These are phyloP conservation scores for Exutisphaerella laricina DNA, from an alignment of 2,329 filamentous ascomycete species.

Conservation along the genomic window DNA sequence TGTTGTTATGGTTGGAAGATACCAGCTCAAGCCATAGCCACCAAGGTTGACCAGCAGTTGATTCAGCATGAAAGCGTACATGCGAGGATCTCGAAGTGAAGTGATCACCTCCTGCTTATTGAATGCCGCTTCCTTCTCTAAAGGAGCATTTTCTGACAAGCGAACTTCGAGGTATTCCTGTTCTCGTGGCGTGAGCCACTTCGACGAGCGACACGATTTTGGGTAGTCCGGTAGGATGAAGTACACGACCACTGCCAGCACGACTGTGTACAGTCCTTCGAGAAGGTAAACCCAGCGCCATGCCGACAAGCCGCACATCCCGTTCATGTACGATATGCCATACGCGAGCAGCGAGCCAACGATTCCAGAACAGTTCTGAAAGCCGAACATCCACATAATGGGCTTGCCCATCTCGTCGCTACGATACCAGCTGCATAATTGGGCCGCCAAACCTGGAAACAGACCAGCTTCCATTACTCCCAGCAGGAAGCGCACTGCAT, in stretches of 20 bases:
- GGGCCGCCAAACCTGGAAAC: constrained; percentile 40
- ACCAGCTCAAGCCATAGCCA: constrained; percentile 43
- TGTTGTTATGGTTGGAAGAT: constrained; percentile 49
- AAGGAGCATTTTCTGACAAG: constrained; percentile 33
- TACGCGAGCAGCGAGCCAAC: constrained; percentile 18
- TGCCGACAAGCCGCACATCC: constrained; percentile 39
- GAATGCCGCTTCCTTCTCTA: constrained; percentile 43
- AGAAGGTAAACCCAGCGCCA: constrained; percentile 58
- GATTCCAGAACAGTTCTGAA: constrained; percentile 36
- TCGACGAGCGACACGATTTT: constrained; percentile 43
- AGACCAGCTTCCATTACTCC: constrained; percentile 68
- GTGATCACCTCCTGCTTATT: constrained; percentile 57
- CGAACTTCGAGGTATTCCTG: constrained; percentile 46
- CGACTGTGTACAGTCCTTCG: constrained; percentile 52
- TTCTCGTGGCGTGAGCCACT: constrained; percentile 49
- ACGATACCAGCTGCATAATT: constrained; percentile 21
- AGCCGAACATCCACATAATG: constrained; percentile 33
- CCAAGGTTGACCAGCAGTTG: constrained; percentile 58
- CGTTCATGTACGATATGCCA: constrained; percentile 47
- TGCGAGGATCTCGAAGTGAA: constrained; percentile 38
- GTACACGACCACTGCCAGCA: constrained; percentile 44
- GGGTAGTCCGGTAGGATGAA: constrained; percentile 44
- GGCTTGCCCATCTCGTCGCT: constrained; percentile 14
- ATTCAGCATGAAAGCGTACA: constrained; percentile 41
- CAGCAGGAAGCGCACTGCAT: constrained; percentile 46